Evolutionary conservation across 345 rosid species (phyloP), one percentile per base, ranked within the genome.

Genomic region (Melastoma malabathricum): DNA sequence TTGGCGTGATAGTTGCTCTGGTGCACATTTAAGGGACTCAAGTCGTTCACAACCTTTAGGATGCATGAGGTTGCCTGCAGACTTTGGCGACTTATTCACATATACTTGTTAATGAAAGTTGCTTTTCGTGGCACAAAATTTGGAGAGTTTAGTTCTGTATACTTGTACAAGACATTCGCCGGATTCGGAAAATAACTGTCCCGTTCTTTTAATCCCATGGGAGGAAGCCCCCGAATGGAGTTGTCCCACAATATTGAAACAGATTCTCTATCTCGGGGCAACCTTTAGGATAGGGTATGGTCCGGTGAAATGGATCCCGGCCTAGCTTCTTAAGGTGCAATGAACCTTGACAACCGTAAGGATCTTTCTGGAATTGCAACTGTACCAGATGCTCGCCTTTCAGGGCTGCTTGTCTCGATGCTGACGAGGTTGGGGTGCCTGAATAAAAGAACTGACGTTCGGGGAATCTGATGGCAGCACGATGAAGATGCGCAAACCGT

Each of bases 281-380:
- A 29, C 98, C 95, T 18, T 64, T 70, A 16, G 97, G 98, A 51
- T 87, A 92, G 7, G 98, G 98, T 55, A 92, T 73, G 22, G 98
- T 59, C 48, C 95, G 71, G 65, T 82, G 97, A 64, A 92, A 92
- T 45, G 98, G 98, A 54, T 92, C 95, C 17, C 96, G 96, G 20
- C 84, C 79, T 18, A 87, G 65, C 59, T 82, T 92, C 66, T 92
- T 92, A 51, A 83, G 81, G 77, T 75, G 62, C 34, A 92, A 84
- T 13, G 86, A 77, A 56, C 86, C 87, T 56, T 61, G 63, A 58
- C 98, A 92, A 39, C 97, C 98, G 15, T 78, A 82, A 43, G 95
- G 98, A 58, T 92, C 98, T 51, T 73, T 78, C 62, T 64, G 73
- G 69, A 92, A 92, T 64, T 92, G 98, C 59, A 82, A 51, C 64